These are phyloP conservation scores for Suillus sp. DNA, from an alignment of 768 basidiomycete species.

Conservation along the genomic window DNA sequence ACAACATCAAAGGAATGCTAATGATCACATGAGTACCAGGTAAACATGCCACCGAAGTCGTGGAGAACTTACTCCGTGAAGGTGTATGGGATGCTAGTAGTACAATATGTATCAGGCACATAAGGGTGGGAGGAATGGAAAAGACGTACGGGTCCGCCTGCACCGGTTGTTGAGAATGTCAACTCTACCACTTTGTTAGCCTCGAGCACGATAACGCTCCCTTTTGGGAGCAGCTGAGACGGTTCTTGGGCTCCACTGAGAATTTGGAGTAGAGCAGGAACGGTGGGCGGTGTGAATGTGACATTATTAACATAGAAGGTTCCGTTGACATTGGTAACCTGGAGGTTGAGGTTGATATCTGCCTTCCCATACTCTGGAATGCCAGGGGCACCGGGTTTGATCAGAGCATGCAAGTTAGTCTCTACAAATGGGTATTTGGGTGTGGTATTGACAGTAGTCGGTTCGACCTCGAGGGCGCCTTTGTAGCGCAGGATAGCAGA, in stretches of 20 bases:
- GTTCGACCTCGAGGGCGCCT: conserved; percentile 34
- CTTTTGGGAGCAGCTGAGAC: conserved; percentile 38
- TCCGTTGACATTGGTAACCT: conserved; percentile 13
- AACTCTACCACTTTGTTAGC: conserved; percentile 41
- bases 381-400: conserved; percentile 26
- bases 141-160: background rate
- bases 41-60: background rate
- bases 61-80: conserved; percentile 31
- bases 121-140: background rate
- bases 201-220: conserved; percentile 42
- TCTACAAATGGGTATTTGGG: conserved; percentile 7
- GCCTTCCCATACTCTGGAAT: conserved; percentile 28
- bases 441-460: conserved; percentile 18
- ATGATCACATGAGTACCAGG: background rate
- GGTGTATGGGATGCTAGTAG: conserved; percentile 29
- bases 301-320: background rate
- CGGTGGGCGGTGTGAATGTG: conserved; percentile 18
- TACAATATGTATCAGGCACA: background rate
- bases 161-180: background rate
- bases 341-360: conserved; percentile 22
- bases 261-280: conserved; percentile 46
- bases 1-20: conserved; percentile 20
- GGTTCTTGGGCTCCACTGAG: conserved; percentile 37
- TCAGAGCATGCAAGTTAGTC: conserved; percentile 21
- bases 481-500: conserved; percentile 44